Evolutionary conservation across 345 rosid species (phyloP), one percentile per base, ranked within the genome.

Genomic region (Aegle marmelos): DNA sequence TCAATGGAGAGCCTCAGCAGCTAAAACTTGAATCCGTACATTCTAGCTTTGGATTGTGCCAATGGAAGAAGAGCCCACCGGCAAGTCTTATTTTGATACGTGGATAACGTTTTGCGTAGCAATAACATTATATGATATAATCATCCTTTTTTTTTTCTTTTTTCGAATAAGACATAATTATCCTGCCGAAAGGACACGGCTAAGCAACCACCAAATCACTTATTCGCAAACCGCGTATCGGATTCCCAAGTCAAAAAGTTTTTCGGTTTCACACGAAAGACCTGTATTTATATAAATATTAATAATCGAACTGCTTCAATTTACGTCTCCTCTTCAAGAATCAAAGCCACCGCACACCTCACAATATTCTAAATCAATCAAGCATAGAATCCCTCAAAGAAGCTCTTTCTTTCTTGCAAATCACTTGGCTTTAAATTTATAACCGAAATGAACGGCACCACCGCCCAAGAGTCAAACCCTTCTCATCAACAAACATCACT

Each of bases 391-490:
- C 53, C n/a, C 53, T 24, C 17, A 58, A 36, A 10, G 22, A 10
- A n/a, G 28, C 37, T 27, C 39, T 63, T 31, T 62, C 30, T 31
- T 27, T 62, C 34, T 14, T 16, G 34, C 73, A 48, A 14, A 27
- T 7, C 9, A 50, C 24, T 16, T 8, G 6, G 57, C 11, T 48
- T 70, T 50, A 9, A 50, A 10, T 48, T 57, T 19, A 9, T 58
- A 22, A 14, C 60, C 56, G 78, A 75, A 74, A 84, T 78, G 84
- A 80, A 78, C 39, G 31, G 60, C 80, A 45, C 50, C 50, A 59
- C 58, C 30, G 1, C 11, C 22, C 45, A 31, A 34, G 70, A 70
- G 70, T 72, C 84, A 54, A 75, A 79, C 80, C 81, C 89, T 25
- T 84, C 70, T 17, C 57, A 53, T 69, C 72, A 64, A 70, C 71